Base-by-base conservation (phyloP, 257 asterid species). In the Nicotiana obtusifolia region DNA sequence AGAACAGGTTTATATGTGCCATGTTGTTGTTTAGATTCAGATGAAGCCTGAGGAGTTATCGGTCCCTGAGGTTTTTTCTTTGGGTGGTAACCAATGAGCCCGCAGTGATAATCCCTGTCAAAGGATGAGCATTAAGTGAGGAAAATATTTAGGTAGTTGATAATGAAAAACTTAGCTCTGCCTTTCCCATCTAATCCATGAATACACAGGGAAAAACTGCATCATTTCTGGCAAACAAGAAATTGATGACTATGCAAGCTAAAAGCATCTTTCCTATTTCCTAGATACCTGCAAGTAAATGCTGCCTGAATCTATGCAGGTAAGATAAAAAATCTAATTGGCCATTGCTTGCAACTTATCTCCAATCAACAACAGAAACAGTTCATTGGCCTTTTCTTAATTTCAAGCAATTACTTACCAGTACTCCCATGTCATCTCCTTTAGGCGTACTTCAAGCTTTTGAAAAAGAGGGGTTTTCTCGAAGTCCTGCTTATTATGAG, bases 401-500 rank as follows among this genome's bases (percentile, higher is more conserved):
- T 22, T 73, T 73, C 79, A 49, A 73, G 61, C 16, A 73, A 24
- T 73, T 47, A 60, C 91, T 87, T 86, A 93, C 99, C 99, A 95
- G 86, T 95, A 95, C 83, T 95, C 99, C 82, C 44, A 84, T 41
- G 97, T 93, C 99, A 95, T 95, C 10, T 89, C 95, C 88, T 90
- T 95, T 81, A 95, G 81, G 78, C 99, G 98, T 66, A 83, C 44
- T 89, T 93, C 97, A 84, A 95, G 99, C 92, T 91, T 95, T 83
- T 93, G 98, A 88, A 95, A 93, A 82, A 93, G 88, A 15, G 97
- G 89, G 66, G 99, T 95, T 88, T 88, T 93, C 92, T 95, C 99
- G 56, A 95, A 95, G 78, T 93, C 99, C 81, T 95, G 99, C 87
- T 95, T 95, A 87, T 91, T 93, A 92, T 95, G 99, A 20, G 91